A percentile compares a stretch with the other conserved stretches of the same genome.
phyloP scores from a whole-genome alignment of 306 rosid species.

The Cucumis melo region DNA sequence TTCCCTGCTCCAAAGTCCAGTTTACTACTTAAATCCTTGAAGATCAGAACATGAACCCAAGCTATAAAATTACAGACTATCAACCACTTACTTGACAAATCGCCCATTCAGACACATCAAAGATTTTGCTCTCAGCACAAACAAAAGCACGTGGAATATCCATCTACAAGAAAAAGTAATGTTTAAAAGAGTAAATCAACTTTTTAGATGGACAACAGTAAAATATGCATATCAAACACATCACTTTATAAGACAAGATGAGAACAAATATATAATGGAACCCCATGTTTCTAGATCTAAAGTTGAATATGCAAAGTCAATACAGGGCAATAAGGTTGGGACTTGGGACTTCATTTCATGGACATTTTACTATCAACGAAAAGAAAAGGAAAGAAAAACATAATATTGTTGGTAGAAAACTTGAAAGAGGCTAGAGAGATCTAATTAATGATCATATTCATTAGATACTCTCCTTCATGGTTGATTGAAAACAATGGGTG shows the following conservation, averaged over 20 bases:
- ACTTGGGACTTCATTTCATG: neutral
- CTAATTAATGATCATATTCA: neutral
- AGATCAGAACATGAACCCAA: neutral
- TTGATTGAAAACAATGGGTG: neutral
- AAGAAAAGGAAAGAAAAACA: neutral
- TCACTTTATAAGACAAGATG: neutral
- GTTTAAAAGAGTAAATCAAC: neutral
- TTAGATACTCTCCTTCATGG: neutral
- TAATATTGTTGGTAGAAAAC: neutral
- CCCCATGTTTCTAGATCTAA: neutral
- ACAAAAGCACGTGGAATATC: constrained; percentile 98
- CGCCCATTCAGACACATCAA: constrained; percentile 99
- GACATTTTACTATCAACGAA: neutral
- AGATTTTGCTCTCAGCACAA: constrained; percentile 94
- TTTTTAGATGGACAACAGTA: neutral
- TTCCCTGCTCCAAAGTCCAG: constrained; percentile 43
- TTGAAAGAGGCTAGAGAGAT: neutral
- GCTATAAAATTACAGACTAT: neutral
- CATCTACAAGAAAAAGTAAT: constrained; percentile 29
- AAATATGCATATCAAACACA: neutral
- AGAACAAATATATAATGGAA: neutral
- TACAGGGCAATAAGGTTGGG: neutral
- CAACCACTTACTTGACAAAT: constrained; percentile 76
- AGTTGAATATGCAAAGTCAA: neutral
- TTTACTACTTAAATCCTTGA: neutral